Base-by-base conservation (phyloP, 768 basidiomycete species). In the Mrakia blollopis region DNA sequence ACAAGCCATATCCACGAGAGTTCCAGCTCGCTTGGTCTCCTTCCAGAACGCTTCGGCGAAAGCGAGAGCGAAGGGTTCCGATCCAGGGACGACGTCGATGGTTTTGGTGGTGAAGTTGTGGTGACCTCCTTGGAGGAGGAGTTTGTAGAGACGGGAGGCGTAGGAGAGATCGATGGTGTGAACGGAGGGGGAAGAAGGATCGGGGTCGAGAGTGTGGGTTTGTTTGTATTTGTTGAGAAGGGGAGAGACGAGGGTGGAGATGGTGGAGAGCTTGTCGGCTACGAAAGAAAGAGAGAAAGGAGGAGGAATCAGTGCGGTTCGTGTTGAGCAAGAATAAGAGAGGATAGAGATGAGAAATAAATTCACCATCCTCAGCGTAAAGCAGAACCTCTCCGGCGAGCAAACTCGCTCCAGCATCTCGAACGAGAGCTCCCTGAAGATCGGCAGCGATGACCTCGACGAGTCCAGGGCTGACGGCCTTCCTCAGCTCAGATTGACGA, bases 51-150 rank as follows among this genome's bases (percentile, higher is more conserved):
- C 79, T 44, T 79, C 54, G 8, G 82, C 80, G 72, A 83, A 81
- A 9, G 67, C 60, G 11, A 78, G 67, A 11, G 81, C 78, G n/a
- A 82, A 75, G 0, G 72, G 41, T 37, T 74, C 73, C 23, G 65
- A 60, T 3, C 63, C 73, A 68, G 82, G 81, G 54, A 81, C 76
- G 50, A 81, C 78, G 32, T 87, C 87, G 52, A 95, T 85, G 3
- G 86, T 78, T 30, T 86, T 86, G 3, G 88, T 87, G 0, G 87
- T 82, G 44, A 89, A 90, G 78, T 89, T 89, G 84, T 89, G 97
- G 82, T 95, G 93, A 0, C 94, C 94, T 8, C 94, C 94, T 81
- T 95, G 93, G 1, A 97, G 86, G 9, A 97, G 88, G 9, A 89
- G 89, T 82, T 97, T 97, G 87, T 93, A 95, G 69, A 94, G 81